Evolutionary conservation across 345 rosid species (phyloP).

Genomic region (Sisymbrium irio): DNA sequence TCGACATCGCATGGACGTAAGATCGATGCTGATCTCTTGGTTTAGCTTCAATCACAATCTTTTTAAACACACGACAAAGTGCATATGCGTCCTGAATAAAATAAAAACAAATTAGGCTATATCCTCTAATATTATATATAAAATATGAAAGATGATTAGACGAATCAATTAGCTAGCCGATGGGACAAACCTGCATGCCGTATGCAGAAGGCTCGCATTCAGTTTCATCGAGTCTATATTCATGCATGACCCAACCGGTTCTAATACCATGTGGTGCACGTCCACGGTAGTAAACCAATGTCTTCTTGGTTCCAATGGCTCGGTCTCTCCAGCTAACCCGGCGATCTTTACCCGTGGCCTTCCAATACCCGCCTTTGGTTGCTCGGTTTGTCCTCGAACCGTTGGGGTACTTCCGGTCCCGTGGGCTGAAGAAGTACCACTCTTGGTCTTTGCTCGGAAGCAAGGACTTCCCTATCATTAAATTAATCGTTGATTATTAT

Average conservation of each 20-base stretch:
- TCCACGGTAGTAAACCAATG: conserved; percentile 38
- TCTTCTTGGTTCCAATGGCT: conserved; percentile 38
- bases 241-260: conserved; percentile 44
- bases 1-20: conserved; percentile 28
- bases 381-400: conserved; percentile 43
- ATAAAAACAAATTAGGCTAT: neutral
- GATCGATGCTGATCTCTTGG: conserved; percentile 36
- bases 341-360: conserved; percentile 40
- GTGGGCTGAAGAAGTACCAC: conserved; percentile 41
- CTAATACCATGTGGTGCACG: conserved; percentile 39
- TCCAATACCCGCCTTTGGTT: conserved; percentile 40
- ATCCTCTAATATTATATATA: neutral
- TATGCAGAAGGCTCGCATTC: conserved; percentile 35
- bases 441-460: conserved; percentile 43
- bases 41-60: conserved; percentile 33
- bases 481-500: neutral
- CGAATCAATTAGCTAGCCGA: neutral
- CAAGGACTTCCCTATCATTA: conserved; percentile 26
- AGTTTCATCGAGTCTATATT: conserved; percentile 36
- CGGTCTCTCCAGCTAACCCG: conserved; percentile 34
- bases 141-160: neutral
- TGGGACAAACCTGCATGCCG: conserved; percentile 34
- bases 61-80: conserved; percentile 40
- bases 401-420: conserved; percentile 38
- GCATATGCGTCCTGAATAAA: conserved; percentile 36